These are phyloP conservation scores for Sungouiozyma ichnusensis DNA, from an alignment of 805 yeast genomes.

Conservation along the genomic window DNA sequence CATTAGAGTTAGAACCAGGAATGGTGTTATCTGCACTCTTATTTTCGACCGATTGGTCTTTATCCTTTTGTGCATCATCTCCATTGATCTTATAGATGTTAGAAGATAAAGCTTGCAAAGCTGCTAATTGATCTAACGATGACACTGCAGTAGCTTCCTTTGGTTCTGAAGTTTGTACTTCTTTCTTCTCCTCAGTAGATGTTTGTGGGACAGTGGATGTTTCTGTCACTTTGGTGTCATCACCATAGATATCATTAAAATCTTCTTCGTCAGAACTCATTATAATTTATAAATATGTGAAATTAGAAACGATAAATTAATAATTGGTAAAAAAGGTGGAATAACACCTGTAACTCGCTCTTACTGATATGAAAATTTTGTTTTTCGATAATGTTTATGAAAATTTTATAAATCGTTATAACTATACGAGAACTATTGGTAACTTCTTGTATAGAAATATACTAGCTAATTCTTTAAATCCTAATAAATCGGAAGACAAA, in stretches of 20 bases:
- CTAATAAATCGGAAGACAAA: background rate
- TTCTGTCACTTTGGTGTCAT: slow-evolving; percentile 20
- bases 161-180: slow-evolving; percentile 4
- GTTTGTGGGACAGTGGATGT: slow-evolving; percentile 8
- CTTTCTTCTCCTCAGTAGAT: slow-evolving; percentile 2
- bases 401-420: background rate
- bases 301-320: background rate
- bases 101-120: slow-evolving; percentile 28
- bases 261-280: slow-evolving; percentile 88
- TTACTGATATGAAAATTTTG: background rate
- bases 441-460: background rate
- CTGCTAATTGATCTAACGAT: slow-evolving; percentile 26
- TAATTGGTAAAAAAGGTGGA: background rate
- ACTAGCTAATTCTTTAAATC: background rate
- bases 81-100: slow-evolving; percentile 21
- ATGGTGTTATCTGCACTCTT: slow-evolving; percentile 1
- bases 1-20: slow-evolving; percentile 4
- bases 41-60: slow-evolving; percentile 6
- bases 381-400: background rate
- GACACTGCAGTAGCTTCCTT: slow-evolving; percentile 4
- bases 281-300: background rate
- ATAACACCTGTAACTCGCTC: background rate
- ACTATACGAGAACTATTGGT: background rate
- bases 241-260: slow-evolving; percentile 79
- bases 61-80: slow-evolving; percentile 4